A percentile compares a stretch with the other conserved stretches of the same genome.
Evolutionary conservation across 352 stramenopile species (phyloP).

Genomic region (Proteromonas lacertae): DNA sequence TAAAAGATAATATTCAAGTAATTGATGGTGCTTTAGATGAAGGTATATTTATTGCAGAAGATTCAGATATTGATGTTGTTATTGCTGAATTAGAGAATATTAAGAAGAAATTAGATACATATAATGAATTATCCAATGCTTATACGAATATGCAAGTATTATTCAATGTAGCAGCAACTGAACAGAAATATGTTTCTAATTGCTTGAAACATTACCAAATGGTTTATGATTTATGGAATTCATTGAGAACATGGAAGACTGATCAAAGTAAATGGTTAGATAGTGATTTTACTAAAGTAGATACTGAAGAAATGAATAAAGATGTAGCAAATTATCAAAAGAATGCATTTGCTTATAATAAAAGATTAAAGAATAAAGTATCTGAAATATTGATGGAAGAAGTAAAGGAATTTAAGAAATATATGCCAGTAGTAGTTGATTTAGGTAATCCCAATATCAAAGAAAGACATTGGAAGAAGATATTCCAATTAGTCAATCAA

Average conservation of each 20-base stretch:
- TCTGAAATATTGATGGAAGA: slow-evolving; percentile 39
- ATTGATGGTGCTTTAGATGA: slow-evolving; percentile 44
- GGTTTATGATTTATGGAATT: slow-evolving; percentile 35
- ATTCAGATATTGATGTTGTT: slow-evolving; percentile 21
- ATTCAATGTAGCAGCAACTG: slow-evolving; percentile 41
- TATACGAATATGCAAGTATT: slow-evolving; percentile 57
- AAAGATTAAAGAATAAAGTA: slow-evolving; percentile 52
- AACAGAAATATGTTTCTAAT: slow-evolving; percentile 43
- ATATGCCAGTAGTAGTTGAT: slow-evolving; percentile 39
- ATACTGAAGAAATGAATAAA: slow-evolving; percentile 41
- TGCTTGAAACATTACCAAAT: slow-evolving; percentile 38
- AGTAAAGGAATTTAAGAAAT: slow-evolving; percentile 43
- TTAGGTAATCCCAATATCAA: slow-evolving; percentile 55
- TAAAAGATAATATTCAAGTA: slow-evolving; percentile 41
- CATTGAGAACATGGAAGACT: slow-evolving; percentile 41
- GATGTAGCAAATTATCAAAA: slow-evolving; percentile 38
- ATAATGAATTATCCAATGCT: slow-evolving; percentile 46
- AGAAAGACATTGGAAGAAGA: slow-evolving; percentile 55
- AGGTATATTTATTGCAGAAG: no score
- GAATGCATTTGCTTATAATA: slow-evolving; percentile 42
- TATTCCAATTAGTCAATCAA: slow-evolving; percentile 27
- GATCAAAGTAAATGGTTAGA: slow-evolving; percentile 30
- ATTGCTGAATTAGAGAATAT: slow-evolving; percentile 32
- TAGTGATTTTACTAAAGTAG: slow-evolving; percentile 34
- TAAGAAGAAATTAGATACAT: slow-evolving; percentile 28